phyloP scores from a whole-genome alignment of 306 rosid genomes.

The Casuarina cunninghamiana region DNA sequence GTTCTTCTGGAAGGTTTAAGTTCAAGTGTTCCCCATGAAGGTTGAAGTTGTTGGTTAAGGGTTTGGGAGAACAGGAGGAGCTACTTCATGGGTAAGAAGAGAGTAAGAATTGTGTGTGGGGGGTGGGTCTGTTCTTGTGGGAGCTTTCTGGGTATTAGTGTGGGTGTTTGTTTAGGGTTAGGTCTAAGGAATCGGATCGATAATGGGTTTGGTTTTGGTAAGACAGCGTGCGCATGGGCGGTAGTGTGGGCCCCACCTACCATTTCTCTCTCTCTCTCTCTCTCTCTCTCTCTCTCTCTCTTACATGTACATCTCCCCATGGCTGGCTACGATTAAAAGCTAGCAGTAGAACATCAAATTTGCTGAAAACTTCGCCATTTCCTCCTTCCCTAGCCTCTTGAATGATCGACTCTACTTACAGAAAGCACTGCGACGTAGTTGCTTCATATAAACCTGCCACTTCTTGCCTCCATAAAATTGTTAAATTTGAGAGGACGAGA shows the following conservation, averaged over 20 bases:
- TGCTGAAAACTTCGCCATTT: conserved; percentile 24
- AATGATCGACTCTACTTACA: conserved; percentile 32
- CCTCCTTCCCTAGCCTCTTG: background rate
- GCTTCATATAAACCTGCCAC: background rate
- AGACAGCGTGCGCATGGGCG: conserved; percentile 86
- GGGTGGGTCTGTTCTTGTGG: background rate
- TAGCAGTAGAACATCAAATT: conserved; percentile 33
- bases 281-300: conserved; percentile 22
- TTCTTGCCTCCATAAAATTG: background rate
- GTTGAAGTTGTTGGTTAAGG: conserved; percentile 37
- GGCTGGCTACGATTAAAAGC: conserved; percentile 24
- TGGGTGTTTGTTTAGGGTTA: conserved; percentile 72
- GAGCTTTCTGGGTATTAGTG: conserved; percentile 26
- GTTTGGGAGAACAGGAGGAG: conserved; percentile 47
- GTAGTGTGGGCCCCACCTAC: conserved; percentile 58
- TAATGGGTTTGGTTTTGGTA: conserved; percentile 59
- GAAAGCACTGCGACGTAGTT: background rate
- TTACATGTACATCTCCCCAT: conserved; percentile 12
- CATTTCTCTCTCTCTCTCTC: conserved; percentile 21
- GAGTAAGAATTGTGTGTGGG: conserved; percentile 13
- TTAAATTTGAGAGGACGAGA: background rate
- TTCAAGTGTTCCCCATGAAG: conserved; percentile 16
- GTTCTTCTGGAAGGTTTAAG: background rate
- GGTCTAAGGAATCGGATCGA: conserved; percentile 68
- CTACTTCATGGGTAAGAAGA: conserved; percentile 25